Evolutionary conservation across 2,329 filamentous ascomycete genomes (phyloP), one percentile per base, ranked within the genome.

Genomic region (Dactylellina parvicollis): DNA sequence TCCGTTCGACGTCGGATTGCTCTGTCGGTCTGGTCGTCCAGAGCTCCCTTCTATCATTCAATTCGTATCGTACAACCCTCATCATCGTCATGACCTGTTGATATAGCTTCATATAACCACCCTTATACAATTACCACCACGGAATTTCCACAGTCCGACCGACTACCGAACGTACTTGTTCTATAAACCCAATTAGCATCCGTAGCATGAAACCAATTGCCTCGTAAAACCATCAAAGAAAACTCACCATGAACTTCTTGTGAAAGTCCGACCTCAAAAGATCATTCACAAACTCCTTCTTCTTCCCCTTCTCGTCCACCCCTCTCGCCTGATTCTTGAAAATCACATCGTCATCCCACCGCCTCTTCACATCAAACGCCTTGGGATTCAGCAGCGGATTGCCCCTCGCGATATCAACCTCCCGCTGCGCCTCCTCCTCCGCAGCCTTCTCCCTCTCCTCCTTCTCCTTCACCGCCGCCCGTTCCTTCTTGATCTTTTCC

Each of bases 241-340:
- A 49, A 75, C 82, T 80, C 81, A 86, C 85, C 95, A 99, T 99
- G 81, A 99, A 99, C 75, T 92, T 89, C 82, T 93, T 95, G 84
- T 99, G 95, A 81, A 99, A 99, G 81, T 99, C 95, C 28, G 92
- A 97, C 75, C 77, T 75, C 24, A 73, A 22, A n/a, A 73, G 69
- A 46, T 73, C 47, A 59, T 67, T 38, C 81, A 99, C 93, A 82
- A 99, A 99, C 81, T 96, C 93, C 83, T 94, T 96, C 82, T 86
- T 87, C 83, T 90, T 92, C 75, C 90, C 88, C 83, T 90, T 93
- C 75, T 97, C 92, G 79, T 98, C 94, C 0, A 93, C 96, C 7
- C 94, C 95, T 70, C 95, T 87, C 32, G 94, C 95, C 83, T 99
- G 95, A 81, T 99, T 99, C 84, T 96, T 98, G 83, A 99, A 99